phyloP scores from a whole-genome alignment of 2,329 filamentous ascomycete species.

The Thelonectria rubi region DNA sequence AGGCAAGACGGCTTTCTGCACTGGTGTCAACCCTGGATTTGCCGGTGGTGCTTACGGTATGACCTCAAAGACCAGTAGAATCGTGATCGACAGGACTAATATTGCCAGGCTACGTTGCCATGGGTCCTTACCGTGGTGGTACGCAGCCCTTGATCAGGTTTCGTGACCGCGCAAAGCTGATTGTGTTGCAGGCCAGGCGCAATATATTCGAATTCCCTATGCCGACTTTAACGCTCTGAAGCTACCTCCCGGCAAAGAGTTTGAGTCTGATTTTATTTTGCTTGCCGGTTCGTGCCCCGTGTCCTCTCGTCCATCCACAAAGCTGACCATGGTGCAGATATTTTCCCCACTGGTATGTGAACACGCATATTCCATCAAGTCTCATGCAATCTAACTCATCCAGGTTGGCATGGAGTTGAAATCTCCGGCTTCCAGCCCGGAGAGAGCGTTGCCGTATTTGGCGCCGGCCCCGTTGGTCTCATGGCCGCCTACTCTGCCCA shows the following conservation, averaged over 20 bases:
- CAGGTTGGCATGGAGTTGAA: constrained; percentile 65
- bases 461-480: constrained; percentile 70
- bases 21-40: constrained; percentile 57
- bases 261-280: constrained; percentile 68
- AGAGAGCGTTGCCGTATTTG: constrained; percentile 71
- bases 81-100: not conserved
- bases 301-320: not conserved
- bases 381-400: not conserved
- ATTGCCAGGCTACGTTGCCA: constrained; percentile 63
- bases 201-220: constrained; percentile 71
- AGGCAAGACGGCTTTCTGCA: constrained; percentile 71
- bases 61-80: not conserved
- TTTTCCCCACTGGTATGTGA: constrained; percentile 46
- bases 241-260: constrained; percentile 66
- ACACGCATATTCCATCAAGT: not conserved
- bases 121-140: constrained; percentile 61
- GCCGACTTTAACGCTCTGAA: constrained; percentile 73
- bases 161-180: not conserved
- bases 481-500: constrained; percentile 72
- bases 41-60: constrained; percentile 48
- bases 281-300: constrained; percentile 47
- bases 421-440: constrained; percentile 68
- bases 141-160: not conserved
- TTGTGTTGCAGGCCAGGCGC: constrained; percentile 59
- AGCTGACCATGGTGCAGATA: constrained; percentile 32